These are phyloP conservation scores for Saccharomyces cerevisiae DNA, from an alignment of 805 yeast species.

Conservation along the genomic window DNA sequence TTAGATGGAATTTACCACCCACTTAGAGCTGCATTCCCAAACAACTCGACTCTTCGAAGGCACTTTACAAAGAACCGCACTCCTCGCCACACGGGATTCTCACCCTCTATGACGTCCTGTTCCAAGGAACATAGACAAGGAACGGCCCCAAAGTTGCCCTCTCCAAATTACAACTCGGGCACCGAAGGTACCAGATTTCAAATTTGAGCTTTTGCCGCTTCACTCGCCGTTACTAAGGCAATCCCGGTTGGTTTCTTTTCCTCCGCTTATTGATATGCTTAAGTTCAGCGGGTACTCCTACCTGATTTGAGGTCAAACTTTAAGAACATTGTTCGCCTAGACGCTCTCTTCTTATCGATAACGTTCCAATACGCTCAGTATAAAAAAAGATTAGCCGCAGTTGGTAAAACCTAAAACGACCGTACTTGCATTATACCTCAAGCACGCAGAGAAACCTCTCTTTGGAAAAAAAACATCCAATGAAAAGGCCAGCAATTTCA, in stretches of 20 bases:
- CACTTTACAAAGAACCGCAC: conserved; percentile 27
- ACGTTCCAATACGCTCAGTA: background rate
- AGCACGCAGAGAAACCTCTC: background rate
- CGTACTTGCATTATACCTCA: conserved; percentile 2
- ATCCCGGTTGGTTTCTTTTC: conserved; percentile 40
- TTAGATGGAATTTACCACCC: conserved; percentile 34
- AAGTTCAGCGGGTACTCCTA: conserved; percentile 38
- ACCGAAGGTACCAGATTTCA: conserved; percentile 35
- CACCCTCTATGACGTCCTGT: conserved; percentile 38
- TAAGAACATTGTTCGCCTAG: conserved; percentile 17
- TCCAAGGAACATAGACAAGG: conserved; percentile 34
- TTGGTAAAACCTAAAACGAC: conserved; percentile 22
- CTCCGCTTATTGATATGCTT: conserved; percentile 40
- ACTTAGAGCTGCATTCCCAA: conserved; percentile 37
- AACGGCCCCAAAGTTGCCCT: conserved; percentile 28
- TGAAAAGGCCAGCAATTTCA: conserved; percentile 26
- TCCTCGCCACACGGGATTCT: conserved; percentile 35
- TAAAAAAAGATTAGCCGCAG: conserved; percentile 10
- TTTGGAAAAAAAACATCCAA: conserved; percentile 6
- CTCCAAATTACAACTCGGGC: conserved; percentile 37
- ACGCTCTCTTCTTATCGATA: conserved; percentile 3
- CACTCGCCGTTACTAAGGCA: conserved; percentile 40
- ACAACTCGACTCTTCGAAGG: conserved; percentile 24
- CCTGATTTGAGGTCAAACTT: conserved; percentile 35
- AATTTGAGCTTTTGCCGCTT: conserved; percentile 35